Percentiles rank a stretch among this genome's conserved stretches.
Evolutionary conservation across 108 stramenopile species (phyloP).

Genomic region (Fragilaria radians): DNA sequence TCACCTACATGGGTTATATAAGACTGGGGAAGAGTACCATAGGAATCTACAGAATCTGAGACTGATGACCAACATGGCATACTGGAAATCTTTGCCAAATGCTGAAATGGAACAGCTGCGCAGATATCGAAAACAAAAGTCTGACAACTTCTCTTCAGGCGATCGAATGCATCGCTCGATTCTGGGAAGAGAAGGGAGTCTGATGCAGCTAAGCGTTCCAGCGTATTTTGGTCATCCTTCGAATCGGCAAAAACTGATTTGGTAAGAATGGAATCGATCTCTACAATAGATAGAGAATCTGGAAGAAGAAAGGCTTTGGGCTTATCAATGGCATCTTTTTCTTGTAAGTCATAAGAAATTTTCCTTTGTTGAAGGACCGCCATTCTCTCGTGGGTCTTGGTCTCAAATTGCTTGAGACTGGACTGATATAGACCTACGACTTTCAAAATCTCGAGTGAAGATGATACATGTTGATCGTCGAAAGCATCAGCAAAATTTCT

Average conservation of each 20-base stretch:
- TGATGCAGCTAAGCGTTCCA: conserved; percentile 26
- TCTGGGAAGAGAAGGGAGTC: conserved; percentile 46
- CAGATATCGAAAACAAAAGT: conserved; percentile 74
- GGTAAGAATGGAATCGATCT: conserved; percentile 67
- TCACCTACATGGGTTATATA: conserved; percentile 84
- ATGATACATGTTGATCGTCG: conserved; percentile 74
- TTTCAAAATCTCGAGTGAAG: conserved; percentile 67
- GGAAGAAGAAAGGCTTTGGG: conserved; percentile 36
- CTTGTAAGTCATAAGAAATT: conserved; percentile 15
- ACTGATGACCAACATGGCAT: conserved; percentile 54
- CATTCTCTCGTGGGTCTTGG: conserved; percentile 47
- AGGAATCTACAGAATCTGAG: conserved; percentile 40
- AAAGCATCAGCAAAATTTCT: conserved; percentile 34
- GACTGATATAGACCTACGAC: conserved; percentile 56
- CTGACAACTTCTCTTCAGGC: conserved; percentile 61
- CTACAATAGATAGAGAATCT: conserved; percentile 56
- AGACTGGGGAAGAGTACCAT: conserved; percentile 73
- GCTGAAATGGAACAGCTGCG: conserved; percentile 61
- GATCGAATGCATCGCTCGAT: conserved; percentile 38
- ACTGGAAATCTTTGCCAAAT: conserved; percentile 54
- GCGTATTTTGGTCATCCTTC: conserved; percentile 10
- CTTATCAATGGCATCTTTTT: conserved; percentile 8
- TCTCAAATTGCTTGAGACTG: conserved; percentile 43
- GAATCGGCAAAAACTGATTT: conserved; percentile 38
- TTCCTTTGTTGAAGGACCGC: conserved; percentile 38